These are phyloP conservation scores for Solanum clarkiae DNA, from an alignment of 257 asterid species.

Conservation along the genomic window DNA sequence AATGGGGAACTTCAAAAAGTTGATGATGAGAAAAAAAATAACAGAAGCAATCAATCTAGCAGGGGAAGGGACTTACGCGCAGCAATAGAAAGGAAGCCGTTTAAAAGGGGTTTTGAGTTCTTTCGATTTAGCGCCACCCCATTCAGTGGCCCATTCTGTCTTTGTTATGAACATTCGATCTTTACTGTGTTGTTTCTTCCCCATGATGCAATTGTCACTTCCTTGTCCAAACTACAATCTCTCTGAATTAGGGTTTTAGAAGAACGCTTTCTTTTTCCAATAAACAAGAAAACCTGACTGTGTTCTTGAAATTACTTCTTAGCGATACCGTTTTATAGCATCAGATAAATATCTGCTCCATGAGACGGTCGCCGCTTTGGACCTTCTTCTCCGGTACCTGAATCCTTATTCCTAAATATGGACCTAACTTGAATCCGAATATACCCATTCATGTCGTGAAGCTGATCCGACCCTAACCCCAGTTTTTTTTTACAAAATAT, in stretches of 20 bases:
- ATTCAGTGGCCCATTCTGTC: constrained; percentile 99
- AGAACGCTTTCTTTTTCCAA: background rate
- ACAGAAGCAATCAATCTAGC: background rate
- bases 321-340: background rate
- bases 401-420: background rate
- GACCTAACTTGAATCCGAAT: background rate
- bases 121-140: constrained; percentile 99
- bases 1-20: background rate
- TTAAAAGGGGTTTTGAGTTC: constrained; percentile 70
- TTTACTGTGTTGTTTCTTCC: constrained; percentile 98
- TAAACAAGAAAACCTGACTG: background rate
- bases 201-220: constrained; percentile 29
- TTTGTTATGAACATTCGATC: constrained; percentile 92
- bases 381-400: background rate
- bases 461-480: background rate
- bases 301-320: background rate
- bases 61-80: constrained; percentile 49
- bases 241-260: background rate
- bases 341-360: background rate
- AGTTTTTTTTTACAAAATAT: too few relatives aligned
- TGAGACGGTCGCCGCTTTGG: background rate
- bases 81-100: constrained; percentile 96
- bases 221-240: background rate
- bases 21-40: background rate
- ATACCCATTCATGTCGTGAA: background rate